Conservation (phyloP, 2,329 filamentous ascomycete genomes). For the Elsinoe fawcettii region DNA sequence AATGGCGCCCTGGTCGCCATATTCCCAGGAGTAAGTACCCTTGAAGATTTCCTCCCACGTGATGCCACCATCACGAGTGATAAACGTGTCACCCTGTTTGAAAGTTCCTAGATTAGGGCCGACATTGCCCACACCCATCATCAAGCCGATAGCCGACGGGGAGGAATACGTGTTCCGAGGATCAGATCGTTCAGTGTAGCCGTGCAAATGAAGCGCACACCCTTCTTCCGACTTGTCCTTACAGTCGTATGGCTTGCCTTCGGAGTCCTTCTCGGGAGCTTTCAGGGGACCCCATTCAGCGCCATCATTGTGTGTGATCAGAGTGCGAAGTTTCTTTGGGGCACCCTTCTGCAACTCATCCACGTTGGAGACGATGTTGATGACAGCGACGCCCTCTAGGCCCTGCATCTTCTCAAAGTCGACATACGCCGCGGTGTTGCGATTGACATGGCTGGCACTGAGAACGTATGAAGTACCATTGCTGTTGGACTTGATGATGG, state of each 20-base stretch:
- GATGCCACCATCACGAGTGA: conserved; percentile 84
- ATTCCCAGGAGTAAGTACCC: conserved; percentile 86
- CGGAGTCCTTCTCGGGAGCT: conserved; percentile 62
- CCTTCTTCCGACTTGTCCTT: conserved; percentile 49
- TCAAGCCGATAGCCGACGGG: conserved; percentile 75
- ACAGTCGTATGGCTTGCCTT: conserved; percentile 67
- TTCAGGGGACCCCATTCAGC: conserved; percentile 72
- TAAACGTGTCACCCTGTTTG: conserved; percentile 77
- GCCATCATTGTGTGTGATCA: conserved; percentile 95
- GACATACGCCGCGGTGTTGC: conserved; percentile 67
- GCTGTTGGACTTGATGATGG: conserved; percentile 95
- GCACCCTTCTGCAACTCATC: conserved; percentile 55
- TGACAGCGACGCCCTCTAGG: conserved; percentile 79
- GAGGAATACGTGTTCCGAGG: conserved; percentile 81
- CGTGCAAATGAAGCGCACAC: conserved; percentile 87
- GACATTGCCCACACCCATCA: conserved; percentile 89
- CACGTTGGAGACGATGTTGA: conserved; percentile 75
- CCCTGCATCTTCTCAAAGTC: conserved; percentile 96
- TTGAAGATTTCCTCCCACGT: conserved; percentile 80
- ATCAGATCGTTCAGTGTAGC: conserved; percentile 84
- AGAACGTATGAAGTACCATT: conserved; percentile 94
- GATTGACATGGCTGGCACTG: conserved; percentile 73
- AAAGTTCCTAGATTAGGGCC: conserved; percentile 60
- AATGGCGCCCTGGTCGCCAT: conserved; percentile 89
- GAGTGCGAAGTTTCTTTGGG: conserved; percentile 74